Evolutionary conservation across 2,329 filamentous ascomycete species (phyloP), one percentile per base, ranked within the genome.

Genomic region (Scedosporium aurantiacum): DNA sequence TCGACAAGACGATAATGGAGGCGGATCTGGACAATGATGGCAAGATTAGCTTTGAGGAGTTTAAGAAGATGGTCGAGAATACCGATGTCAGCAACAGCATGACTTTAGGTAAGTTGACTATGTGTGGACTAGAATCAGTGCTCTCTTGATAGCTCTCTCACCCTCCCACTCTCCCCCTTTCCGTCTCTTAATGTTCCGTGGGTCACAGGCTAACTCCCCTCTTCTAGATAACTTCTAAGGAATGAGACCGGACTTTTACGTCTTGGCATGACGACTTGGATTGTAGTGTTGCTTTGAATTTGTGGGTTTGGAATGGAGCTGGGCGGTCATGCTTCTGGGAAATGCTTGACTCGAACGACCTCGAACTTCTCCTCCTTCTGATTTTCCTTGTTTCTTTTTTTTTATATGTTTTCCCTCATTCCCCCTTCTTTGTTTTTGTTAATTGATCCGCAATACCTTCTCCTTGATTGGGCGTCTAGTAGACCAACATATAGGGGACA

Each of bases 1-100:
- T 99, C 68, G 94, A 99, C 80, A 99, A 99, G 85, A 99, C 94
- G 63, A 97, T 99, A 74, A 97, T 97, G 94, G 94, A 99, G 79
- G 94, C 94, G 57, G 94, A 99, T 75, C 82, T 92, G 68, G 94
- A 99, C 76, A 86, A 87, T 64, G 94, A 99, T 74, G 94, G 94
- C 70, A 96, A 95, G 82, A 97, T 99, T 74, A 96, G 91, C 79
- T 99, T 99, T 70, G 91, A 97, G 76, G 94, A 99, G 81, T 99
- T 99, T 73, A 93, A 87, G 64, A 91, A 94, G 79, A 97, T 99
- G 93, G 94, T 99, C 59, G 93, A 97, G 82, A 96, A 89, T 73
- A 97, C 93, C 62, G 85, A 88, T 69, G 82, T 88, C 67, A 87
- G 83, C 77, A 86, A 87, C 82, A 88, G 84, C 77, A 87, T 88